phyloP scores from a whole-genome alignment of 2,329 filamentous ascomycete species.

The Talaromyces albobiverticillius region DNA sequence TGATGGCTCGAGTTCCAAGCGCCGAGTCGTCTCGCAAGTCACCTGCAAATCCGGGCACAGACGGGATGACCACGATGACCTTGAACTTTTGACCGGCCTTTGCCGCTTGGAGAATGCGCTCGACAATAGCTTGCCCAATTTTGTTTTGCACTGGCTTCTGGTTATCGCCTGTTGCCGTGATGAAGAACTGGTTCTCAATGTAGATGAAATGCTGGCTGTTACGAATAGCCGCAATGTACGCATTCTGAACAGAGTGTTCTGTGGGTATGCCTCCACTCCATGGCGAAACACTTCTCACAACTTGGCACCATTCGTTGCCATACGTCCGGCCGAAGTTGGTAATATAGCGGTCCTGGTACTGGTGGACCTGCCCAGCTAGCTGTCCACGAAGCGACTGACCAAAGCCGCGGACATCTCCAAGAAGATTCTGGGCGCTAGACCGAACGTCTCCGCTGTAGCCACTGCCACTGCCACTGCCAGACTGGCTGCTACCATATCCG shows the following conservation, averaged over 20 bases:
- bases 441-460: slow-evolving; percentile 10
- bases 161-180: slow-evolving; percentile 83
- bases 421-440: slow-evolving; percentile 33
- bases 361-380: slow-evolving; percentile 37
- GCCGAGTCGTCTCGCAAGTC: slow-evolving; percentile 82
- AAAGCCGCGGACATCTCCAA: slow-evolving; percentile 36
- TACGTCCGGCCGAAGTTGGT: slow-evolving; percentile 17
- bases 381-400: slow-evolving; percentile 33
- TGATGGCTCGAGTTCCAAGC: slow-evolving; percentile 84
- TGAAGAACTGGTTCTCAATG: slow-evolving; percentile 99
- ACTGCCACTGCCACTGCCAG: no score
- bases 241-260: slow-evolving; percentile 80
- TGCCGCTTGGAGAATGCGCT: slow-evolving; percentile 76
- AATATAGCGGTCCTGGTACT: slow-evolving; percentile 39
- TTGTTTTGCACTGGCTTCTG: slow-evolving; percentile 85
- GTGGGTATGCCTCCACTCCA: slow-evolving; percentile 91
- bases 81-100: slow-evolving; percentile 85
- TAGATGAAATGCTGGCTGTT: slow-evolving; percentile 92
- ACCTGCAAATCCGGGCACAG: slow-evolving; percentile 89
- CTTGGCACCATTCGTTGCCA: slow-evolving; percentile 38
- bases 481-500: slow-evolving; percentile 7
- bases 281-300: slow-evolving; percentile 78
- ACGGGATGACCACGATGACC: slow-evolving; percentile 84
- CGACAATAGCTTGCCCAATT: slow-evolving; percentile 87
- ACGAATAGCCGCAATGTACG: slow-evolving; percentile 78